Percentiles rank a stretch among this genome's conserved stretches.
Conservation (phyloP, 1,284 basidiomycete species). For the Inonotus hispidus region DNA sequence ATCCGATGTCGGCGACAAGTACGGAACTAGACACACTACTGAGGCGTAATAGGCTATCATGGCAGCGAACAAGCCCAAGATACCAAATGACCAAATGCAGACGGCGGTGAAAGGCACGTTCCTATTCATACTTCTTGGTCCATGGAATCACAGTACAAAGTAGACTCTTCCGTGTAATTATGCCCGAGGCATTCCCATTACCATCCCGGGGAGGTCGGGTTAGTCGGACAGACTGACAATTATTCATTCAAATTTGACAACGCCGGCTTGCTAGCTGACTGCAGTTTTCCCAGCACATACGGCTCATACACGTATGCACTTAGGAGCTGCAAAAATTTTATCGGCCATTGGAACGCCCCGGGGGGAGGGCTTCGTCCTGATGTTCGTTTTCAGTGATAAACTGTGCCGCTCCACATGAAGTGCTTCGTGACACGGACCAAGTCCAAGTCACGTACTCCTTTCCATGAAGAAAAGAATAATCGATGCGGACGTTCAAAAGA, state of each 20-base stretch:
- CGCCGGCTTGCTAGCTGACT: neutral
- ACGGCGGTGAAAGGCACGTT: neutral
- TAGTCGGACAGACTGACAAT: neutral
- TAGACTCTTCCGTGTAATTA: neutral
- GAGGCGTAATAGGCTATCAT: too few species aligned
- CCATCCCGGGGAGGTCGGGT: neutral
- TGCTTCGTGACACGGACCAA: neutral
- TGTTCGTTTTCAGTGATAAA: neutral
- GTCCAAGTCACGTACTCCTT: neutral
- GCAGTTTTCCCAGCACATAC: neutral
- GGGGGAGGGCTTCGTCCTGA: too few species aligned
- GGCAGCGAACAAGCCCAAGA: too few species aligned
- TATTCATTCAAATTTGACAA: too few species aligned
- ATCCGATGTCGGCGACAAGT: neutral
- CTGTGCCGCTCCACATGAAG: neutral
- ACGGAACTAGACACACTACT: neutral
- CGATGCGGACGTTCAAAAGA: neutral
- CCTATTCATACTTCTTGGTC: neutral
- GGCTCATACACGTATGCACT: neutral
- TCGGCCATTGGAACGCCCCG: neutral
- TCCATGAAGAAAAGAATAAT: neutral
- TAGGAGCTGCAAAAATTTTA: neutral
- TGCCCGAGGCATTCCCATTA: neutral
- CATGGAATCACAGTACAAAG: neutral
- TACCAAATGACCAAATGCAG: too few species aligned